These are phyloP conservation scores for Dendrobium nobile DNA, from an alignment of 106 monocot genomes.

Conservation along the genomic window DNA sequence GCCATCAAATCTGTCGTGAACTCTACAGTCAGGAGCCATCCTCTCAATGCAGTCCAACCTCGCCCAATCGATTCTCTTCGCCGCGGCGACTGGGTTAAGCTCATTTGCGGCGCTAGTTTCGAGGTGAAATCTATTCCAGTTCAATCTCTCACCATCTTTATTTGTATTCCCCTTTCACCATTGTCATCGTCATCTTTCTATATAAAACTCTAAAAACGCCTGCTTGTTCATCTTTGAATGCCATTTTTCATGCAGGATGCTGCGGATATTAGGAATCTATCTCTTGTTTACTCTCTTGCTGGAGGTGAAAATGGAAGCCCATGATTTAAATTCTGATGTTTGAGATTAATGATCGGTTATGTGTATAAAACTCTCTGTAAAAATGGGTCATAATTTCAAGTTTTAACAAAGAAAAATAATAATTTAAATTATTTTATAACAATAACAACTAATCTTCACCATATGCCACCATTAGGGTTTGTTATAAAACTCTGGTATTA, in stretches of 20 bases:
- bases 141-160: background rate
- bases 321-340: no score
- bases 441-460: no score
- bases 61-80: constrained; percentile 33
- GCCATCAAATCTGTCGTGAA: constrained; percentile 5
- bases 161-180: background rate
- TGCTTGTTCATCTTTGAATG: background rate
- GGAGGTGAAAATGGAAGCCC: constrained; percentile 20
- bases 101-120: constrained; percentile 59
- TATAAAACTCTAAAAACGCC: background rate
- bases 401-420: no score
- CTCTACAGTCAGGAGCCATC: background rate
- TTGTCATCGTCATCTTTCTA: background rate
- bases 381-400: no score
- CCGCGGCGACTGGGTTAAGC: constrained; percentile 48
- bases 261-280: constrained; percentile 42
- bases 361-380: no score
- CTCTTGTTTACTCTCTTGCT: constrained; percentile 47
- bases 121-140: constrained; percentile 18
- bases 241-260: constrained; percentile 17
- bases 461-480: no score
- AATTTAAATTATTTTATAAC: no score
- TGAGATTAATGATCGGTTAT: no score
- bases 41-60: background rate
- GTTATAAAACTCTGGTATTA: no score